Evolutionary conservation across 441 rosid species (phyloP), one percentile per base, ranked within the genome.

Genomic region (Viola pubescens): DNA sequence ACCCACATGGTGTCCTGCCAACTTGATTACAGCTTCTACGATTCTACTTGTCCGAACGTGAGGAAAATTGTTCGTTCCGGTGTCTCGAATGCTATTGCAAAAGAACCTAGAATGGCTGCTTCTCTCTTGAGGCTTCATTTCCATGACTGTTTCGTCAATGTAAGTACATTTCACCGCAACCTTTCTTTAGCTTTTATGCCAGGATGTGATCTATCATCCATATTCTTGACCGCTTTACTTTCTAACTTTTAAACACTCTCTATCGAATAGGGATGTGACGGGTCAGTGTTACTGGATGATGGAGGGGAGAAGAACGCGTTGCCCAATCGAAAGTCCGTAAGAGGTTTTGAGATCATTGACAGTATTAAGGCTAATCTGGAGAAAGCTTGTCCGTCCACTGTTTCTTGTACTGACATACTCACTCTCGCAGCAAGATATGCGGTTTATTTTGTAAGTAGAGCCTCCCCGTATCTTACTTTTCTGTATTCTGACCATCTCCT

Each of bases 331-430:
- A 81, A 86, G 38, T 86, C 92, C 7, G 82, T 53, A 0, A 78
- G 92, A 75, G 92, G 92, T 7, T 86, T 66, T 13, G 89, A 81
- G 67, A 80, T 83, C 59, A 81, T 86, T 56, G 92, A 86, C 59
- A 61, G 71, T 14, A 86, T 86, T 43, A 86, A 83, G 64, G 79
- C 77, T 59, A 68, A 19, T 63, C 53, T 83, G 60, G 92, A 86
- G 78, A 79, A 69, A 67, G 69, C 71, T 48, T 86, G 94, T 67
- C 89, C 89, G 4, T 64, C 51, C 47, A 70, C 75, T 3, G 89
- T 86, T 61, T 86, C 94, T 40, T 86, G 94, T 67, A 6, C 89
- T 40, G 94, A 86, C 70, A 71, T 81, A 56, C 62, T 83, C 13
- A 68, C 86, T 64, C 82, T 83, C 37, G 89, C 81, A 5, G 80